Base-by-base conservation (phyloP, 495 filamentous ascomycete species). In the Tuber umbilicatum region DNA sequence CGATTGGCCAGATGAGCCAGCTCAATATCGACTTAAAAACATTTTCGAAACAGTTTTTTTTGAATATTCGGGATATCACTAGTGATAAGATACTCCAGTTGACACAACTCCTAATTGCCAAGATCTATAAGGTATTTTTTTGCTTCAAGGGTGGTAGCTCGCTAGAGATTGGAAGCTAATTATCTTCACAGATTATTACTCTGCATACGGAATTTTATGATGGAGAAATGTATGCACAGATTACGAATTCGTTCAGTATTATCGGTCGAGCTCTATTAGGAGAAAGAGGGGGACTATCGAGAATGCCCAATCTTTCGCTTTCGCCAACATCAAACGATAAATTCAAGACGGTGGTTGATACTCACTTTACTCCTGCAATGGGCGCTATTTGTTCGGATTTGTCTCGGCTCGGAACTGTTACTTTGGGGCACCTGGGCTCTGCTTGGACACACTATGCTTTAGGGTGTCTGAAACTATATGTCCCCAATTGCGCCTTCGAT, bases 401-500 rank as follows among this genome's bases (percentile, higher is more conserved):
- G 17, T 72, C 38, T 23, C 27, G 39, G 78, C 69, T 23, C 31
- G 23, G 16, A 68, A 35, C 17, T 71, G 38, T 23, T 16, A 67
- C 10, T 60, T 71, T 60, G 16, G 50, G 73, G 21, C 17, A 67
- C 21, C 47, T 79, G 67, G 77, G 40, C 3, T 68, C 70, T 16
- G 90, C 91, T 9, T 93, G 91, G 91, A 82, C 89, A 7, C 83
- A 87, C 41, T 91, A 93, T 73, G 87, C 89, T 5, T 74, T 90
- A 2, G 90, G 87, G 0, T 88, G 87, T 70, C 84, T 99, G 40
- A 87, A 88, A 68, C 87, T 97, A 12, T 98, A 93, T 79, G 90
- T 97, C 5, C 94, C 96, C 0, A 90, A 97, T 81, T 89, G 89
- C 80, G 87, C 91, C 4, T 94, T 92, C 74, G 95, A 99, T 82